phyloP scores from a whole-genome alignment of 2,329 filamentous ascomycete genomes.

The Claviceps fusiformis region DNA sequence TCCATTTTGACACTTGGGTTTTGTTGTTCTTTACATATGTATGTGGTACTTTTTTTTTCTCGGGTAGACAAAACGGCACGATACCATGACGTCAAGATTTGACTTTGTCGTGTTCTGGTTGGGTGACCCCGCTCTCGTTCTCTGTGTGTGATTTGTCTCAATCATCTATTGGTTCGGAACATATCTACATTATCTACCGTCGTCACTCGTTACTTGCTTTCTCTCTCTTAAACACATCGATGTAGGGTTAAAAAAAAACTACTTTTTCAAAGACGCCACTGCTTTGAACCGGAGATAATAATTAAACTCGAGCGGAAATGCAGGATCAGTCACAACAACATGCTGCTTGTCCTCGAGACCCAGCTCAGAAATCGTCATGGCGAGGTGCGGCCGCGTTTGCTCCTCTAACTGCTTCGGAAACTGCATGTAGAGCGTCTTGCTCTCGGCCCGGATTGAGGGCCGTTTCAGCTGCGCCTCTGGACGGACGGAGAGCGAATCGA shows the following conservation, averaged over 20 bases:
- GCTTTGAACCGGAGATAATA: constrained; percentile 36
- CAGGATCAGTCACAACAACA: constrained; percentile 84
- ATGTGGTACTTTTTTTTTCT: not conserved
- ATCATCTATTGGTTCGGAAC: not conserved
- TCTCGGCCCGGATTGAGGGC: constrained; percentile 66
- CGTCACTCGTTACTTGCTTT: not conserved
- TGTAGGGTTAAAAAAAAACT: not conserved
- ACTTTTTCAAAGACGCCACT: too few species aligned
- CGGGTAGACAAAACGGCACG: constrained; percentile 19
- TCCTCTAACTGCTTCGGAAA: constrained; percentile 69
- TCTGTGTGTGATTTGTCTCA: not conserved
- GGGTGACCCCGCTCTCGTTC: too few species aligned
- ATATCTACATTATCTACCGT: not conserved
- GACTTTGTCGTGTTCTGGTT: not conserved
- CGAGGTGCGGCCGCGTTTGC: constrained; percentile 70
- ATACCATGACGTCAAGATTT: constrained; percentile 17
- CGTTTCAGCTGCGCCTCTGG: constrained; percentile 91
- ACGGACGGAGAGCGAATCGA: constrained; percentile 68
- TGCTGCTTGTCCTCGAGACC: constrained; percentile 67
- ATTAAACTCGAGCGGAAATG: constrained; percentile 59
- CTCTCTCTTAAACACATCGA: not conserved
- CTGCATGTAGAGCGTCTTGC: constrained; percentile 83
- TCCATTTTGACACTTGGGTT: not conserved
- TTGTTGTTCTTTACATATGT: not conserved
- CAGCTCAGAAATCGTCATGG: constrained; percentile 63